phyloP scores from a whole-genome alignment of 768 basidiomycete species.

The Goffeauzyma gilvescens region DNA sequence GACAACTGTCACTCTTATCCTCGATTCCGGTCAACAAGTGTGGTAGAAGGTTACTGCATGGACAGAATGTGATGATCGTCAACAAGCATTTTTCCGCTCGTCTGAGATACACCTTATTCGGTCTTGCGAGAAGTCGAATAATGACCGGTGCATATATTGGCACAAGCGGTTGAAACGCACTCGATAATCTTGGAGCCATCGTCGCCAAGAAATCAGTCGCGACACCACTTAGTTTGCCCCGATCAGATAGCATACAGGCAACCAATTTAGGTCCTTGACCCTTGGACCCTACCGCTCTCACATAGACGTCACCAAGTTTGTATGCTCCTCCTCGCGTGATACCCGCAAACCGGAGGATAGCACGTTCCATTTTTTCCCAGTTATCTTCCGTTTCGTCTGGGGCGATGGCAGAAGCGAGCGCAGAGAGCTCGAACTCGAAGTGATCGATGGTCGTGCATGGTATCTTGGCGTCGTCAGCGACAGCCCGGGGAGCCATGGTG shows the following conservation, averaged over 20 bases:
- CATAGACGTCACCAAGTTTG: slow-evolving; percentile 20
- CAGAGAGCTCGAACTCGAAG: slow-evolving; percentile 27
- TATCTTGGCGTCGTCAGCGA: too few relatives aligned
- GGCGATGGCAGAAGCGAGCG: slow-evolving; percentile 20
- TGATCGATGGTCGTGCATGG: slow-evolving; percentile 29
- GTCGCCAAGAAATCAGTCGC: slow-evolving; percentile 32
- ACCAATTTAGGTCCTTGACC: slow-evolving; percentile 24
- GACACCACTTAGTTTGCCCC: slow-evolving; percentile 27
- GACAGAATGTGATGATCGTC: slow-evolving; percentile 31
- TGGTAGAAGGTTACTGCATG: too few relatives aligned
- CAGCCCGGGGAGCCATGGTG: neutral
- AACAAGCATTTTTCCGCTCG: slow-evolving; percentile 30
- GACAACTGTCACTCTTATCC: slow-evolving; percentile 27
- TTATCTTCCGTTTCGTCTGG: slow-evolving; percentile 34
- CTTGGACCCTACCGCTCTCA: slow-evolving; percentile 26
- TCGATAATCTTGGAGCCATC: slow-evolving; percentile 30
- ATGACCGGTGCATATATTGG: slow-evolving; percentile 31
- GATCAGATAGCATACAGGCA: slow-evolving; percentile 30
- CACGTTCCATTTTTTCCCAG: slow-evolving; percentile 35
- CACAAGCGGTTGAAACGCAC: slow-evolving; percentile 30
- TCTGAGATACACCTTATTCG: slow-evolving; percentile 35
- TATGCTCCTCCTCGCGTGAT: slow-evolving; percentile 33
- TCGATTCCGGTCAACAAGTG: slow-evolving; percentile 27
- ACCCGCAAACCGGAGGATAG: slow-evolving; percentile 33
- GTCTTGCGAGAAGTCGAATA: slow-evolving; percentile 31